Conservation (phyloP, 2,329 filamentous ascomycete genomes). For the Coniochaeta pulveracea region DNA sequence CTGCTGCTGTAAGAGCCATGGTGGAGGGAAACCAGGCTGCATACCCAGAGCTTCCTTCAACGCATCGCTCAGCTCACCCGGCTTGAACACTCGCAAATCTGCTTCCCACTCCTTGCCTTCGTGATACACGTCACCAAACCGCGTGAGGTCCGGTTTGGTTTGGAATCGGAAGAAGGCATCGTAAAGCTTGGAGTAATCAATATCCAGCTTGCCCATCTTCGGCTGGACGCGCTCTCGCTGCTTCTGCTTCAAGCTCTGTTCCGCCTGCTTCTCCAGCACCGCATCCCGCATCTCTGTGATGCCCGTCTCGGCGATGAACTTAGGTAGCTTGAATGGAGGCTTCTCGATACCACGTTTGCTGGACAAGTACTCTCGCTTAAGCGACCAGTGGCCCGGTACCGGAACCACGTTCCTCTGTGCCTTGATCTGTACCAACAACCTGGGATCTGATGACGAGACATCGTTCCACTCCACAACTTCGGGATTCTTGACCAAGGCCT, state of each 20-base stretch:
- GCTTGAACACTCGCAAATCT: slow-evolving; percentile 79
- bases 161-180: slow-evolving; percentile 98
- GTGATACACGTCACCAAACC: slow-evolving; percentile 98
- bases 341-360: slow-evolving; percentile 97
- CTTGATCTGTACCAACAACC: slow-evolving; percentile 87
- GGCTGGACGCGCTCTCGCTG: slow-evolving; percentile 88
- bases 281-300: slow-evolving; percentile 98
- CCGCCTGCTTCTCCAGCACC: slow-evolving; percentile 87
- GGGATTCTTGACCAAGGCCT: slow-evolving; percentile 79
- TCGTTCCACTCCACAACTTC: slow-evolving; percentile 98
- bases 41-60: slow-evolving; percentile 90
- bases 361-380: slow-evolving; percentile 94
- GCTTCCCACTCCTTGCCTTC: slow-evolving; percentile 98
- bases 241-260: slow-evolving; percentile 86
- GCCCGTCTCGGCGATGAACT: slow-evolving; percentile 94
- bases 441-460: slow-evolving; percentile 79
- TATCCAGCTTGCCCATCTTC: slow-evolving; percentile 95
- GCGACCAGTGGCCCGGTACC: slow-evolving; percentile 85
- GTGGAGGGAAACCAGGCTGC: slow-evolving; percentile 81
- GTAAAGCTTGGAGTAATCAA: slow-evolving; percentile 96
- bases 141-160: slow-evolving; percentile 85
- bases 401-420: slow-evolving; percentile 91
- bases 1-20: slow-evolving; percentile 96
- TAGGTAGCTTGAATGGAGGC: slow-evolving; percentile 79
- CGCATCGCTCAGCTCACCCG: slow-evolving; percentile 81